These are phyloP conservation scores for Deinandra increscens DNA, from an alignment of 129 eudicot species.

Conservation along the genomic window DNA sequence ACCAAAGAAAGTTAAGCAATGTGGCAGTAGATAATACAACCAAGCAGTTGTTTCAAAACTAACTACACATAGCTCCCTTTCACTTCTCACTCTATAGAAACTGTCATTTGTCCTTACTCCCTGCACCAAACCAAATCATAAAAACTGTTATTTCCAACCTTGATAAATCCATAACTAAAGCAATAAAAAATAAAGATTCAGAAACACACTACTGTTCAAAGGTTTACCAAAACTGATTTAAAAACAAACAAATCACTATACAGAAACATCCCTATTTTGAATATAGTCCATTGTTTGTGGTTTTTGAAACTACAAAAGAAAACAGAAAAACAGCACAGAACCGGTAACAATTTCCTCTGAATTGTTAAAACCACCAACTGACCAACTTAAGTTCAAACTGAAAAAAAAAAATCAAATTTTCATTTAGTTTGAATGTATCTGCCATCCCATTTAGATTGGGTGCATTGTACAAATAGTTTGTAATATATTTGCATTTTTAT, in stretches of 20 bases:
- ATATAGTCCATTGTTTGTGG: too few species aligned
- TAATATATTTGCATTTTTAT: background rate
- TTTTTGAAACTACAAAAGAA: too few species aligned
- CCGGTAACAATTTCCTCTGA: background rate
- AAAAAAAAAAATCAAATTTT: conserved; percentile 5
- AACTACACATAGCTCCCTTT: background rate
- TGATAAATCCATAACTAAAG: too few species aligned
- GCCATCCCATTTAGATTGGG: background rate
- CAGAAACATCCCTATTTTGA: too few species aligned
- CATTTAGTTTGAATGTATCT: background rate
- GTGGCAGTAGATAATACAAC: conserved; percentile 8
- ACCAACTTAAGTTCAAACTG: background rate
- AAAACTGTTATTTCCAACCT: background rate
- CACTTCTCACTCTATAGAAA: background rate
- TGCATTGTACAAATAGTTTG: background rate
- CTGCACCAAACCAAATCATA: conserved; percentile 2
- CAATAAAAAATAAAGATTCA: too few species aligned
- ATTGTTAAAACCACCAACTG: background rate
- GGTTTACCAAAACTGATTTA: too few species aligned
- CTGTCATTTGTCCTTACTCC: background rate
- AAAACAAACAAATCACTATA: too few species aligned
- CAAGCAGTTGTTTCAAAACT: conserved; percentile 12
- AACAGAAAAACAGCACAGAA: background rate
- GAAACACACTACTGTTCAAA: too few species aligned
- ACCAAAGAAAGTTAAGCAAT: background rate